Evolutionary conservation across 805 yeast genomes (phyloP), one percentile per base, ranked within the genome.

Genomic region (Alloascoidea africana): DNA sequence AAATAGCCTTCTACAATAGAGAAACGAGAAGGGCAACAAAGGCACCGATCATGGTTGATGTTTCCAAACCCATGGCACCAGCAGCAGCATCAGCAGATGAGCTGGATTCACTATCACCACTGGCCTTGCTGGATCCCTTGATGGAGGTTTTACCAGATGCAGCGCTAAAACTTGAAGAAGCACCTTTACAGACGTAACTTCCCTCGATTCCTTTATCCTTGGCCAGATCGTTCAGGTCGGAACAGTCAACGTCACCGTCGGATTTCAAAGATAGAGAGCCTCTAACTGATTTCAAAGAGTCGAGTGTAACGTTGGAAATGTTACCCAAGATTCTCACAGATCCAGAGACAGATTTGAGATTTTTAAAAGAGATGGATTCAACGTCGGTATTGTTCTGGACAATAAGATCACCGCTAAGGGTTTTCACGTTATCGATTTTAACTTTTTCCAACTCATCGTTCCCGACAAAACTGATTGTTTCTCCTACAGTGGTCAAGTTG

Each of bases 261-360:
- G 95, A 70, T 58, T 78, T 79, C 54, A 91, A 68, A 54, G 65
- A 64, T 64, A 87, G 93, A 61, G 94, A 96, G 73, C 98, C 98
- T 58, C 74, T 73, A 53, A 91, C 94, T 53, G 79, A 72, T 51
- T 61, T 66, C 59, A 91, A 75, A 27, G 72, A 53, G 46, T 78
- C 73, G 58, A 91, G 72, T 43, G 85, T 64, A 55, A 91, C 91
- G 54, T 75, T 71, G 58, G 76, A 67, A 63, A 85, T 84, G 62
- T 70, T 65, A 69, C 98, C 98, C 47, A 60, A 62, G 46, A 89
- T 62, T 56, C 67, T 68, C 47, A 89, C 74, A 50, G 97, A 91
- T 72, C 98, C 97, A 56, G 81, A 83, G 52, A 89, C 73, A 42
- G 81, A 60, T 57, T 67, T 61, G 53, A 91, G 69, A 46, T 67